Evolutionary conservation across 2,329 filamentous ascomycete genomes (phyloP), one percentile per base, ranked within the genome.

Genomic region (Ophiognomonia clavigignenti-juglandacearum): DNA sequence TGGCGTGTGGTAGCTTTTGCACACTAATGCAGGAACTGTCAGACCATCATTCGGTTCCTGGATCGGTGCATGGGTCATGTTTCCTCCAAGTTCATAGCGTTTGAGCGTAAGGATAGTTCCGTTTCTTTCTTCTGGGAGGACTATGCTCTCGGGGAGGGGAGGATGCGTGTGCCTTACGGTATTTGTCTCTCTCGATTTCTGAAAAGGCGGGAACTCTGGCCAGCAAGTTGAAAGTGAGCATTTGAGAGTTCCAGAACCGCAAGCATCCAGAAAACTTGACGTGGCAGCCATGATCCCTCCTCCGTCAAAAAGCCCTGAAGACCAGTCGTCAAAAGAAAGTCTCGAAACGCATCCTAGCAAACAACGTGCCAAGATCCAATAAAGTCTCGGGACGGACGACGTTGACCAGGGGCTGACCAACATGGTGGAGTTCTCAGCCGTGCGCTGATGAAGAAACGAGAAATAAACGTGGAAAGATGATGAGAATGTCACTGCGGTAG

Each of bases 361-460:
- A 18, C 19, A 42, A 34, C 39, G 29, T 35, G 39, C 39, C 14
- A 16, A 24, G 20, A 20, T 29, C 39, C 39, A 42, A 42, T 42
- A n/a, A 34, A 20, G 27, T 20, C 22, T n/a, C 20, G 6, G 20
- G 20, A 14, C 24, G 35, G 34, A 32, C 40, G 20, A 43, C 22
- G 29, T 24, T 35, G 29, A 31, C 31, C 40, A 35, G 31, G 20
- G 40, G 40, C 32, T 23, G 5, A 22, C 9, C 9, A 23, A n/a
- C n/a, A 31, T 11, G 19, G 34, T 4, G 16, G 39, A n/a, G n/a
- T n/a, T n/a, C n/a, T n/a, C n/a, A n/a, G n/a, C n/a, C n/a, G n/a
- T n/a, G 18, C 3, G 27, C 32, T 19, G 26, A 20, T 26, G 37
- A 16, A 16, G 20, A 39, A 16, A 39, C 14, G 37, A 39, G 37